Percentiles rank a stretch among this genome's conserved stretches.
Conservation (phyloP, 2,329 filamentous ascomycete species). For the Camptophora hylomeconis region DNA sequence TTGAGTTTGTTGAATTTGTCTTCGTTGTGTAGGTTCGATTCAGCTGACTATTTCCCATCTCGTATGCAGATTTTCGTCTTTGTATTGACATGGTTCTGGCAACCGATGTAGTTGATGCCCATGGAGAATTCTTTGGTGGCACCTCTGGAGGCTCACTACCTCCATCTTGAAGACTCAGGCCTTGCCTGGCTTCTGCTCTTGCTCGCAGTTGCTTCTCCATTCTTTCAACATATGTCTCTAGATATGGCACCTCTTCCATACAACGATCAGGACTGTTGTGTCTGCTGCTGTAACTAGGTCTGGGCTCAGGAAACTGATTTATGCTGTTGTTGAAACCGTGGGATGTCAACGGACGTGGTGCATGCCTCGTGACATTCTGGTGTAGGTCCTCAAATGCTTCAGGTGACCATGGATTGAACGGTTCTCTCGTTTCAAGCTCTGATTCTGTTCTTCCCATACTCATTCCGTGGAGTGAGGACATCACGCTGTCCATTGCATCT, state of each 20-base stretch:
- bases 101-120: conserved; percentile 25
- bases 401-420: conserved; percentile 73
- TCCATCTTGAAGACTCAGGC: conserved; percentile 33
- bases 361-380: conserved; percentile 22
- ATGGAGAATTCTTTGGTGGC: conserved; percentile 42
- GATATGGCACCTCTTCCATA: conserved; percentile 50
- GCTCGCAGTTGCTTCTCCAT: conserved; percentile 75
- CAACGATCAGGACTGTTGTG: conserved; percentile 40
- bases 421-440: conserved; percentile 41
- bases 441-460: conserved; percentile 44
- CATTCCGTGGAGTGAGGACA: conserved; percentile 86
- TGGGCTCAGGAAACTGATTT: conserved; percentile 37
- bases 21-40: conserved; percentile 78
- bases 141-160: conserved; percentile 44
- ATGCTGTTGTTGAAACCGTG: conserved; percentile 50
- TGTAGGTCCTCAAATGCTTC: conserved; percentile 59
- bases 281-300: conserved; percentile 41
- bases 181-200: conserved; percentile 44
- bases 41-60: conserved; percentile 56
- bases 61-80: conserved; percentile 48
- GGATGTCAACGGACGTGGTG: conserved; percentile 55
- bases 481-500: conserved; percentile 95
- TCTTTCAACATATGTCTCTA: conserved; percentile 76
- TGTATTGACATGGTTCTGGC: conserved; percentile 25
- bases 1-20: conserved; percentile 69